phyloP scores from a whole-genome alignment of 306 rosid genomes.

The Glycine latifolia region DNA sequence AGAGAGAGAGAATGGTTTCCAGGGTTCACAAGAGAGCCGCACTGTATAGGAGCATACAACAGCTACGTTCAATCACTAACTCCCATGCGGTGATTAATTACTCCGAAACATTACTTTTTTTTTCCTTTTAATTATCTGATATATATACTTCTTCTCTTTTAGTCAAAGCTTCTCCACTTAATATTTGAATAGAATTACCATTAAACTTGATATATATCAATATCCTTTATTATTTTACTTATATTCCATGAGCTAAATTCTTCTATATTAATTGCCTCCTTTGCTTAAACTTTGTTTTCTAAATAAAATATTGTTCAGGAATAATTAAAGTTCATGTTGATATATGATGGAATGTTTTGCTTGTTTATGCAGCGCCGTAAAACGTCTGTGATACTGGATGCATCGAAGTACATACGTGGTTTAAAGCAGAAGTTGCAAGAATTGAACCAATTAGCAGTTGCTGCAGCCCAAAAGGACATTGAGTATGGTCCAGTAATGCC shows the following conservation, averaged over 20 bases:
- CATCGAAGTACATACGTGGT: conserved; percentile 48
- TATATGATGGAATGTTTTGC: background rate
- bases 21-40: conserved; percentile 53
- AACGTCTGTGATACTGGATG: conserved; percentile 50
- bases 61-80: conserved; percentile 60
- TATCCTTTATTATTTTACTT: too few species aligned
- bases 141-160: background rate
- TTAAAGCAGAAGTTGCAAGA: conserved; percentile 51
- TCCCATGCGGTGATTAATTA: conserved; percentile 55
- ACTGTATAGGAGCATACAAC: conserved; percentile 47
- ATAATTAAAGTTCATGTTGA: background rate
- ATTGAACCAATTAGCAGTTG: conserved; percentile 41
- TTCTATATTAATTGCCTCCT: too few species aligned
- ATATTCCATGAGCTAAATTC: too few species aligned
- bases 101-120: conserved; percentile 5
- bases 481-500: conserved; percentile 45
- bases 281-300: background rate
- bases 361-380: conserved; percentile 43
- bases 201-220: background rate
- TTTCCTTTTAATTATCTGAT: background rate
- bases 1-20: conserved; percentile 53
- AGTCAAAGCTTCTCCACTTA: background rate
- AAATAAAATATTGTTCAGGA: background rate
- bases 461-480: background rate
- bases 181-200: background rate